These are phyloP conservation scores for Nissolia schottii DNA, from an alignment of 306 rosid species.

Conservation along the genomic window DNA sequence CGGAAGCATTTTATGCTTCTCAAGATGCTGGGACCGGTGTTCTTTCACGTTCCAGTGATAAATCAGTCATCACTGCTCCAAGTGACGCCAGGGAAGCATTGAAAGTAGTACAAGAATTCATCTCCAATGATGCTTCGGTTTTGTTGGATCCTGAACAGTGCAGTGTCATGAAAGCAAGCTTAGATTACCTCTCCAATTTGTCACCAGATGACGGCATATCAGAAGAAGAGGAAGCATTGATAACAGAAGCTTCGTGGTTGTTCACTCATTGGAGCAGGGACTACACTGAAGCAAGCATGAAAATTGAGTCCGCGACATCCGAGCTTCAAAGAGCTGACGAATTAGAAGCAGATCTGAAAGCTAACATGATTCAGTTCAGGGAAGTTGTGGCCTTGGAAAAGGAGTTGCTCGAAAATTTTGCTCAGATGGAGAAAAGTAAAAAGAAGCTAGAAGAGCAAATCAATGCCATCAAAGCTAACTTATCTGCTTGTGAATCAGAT, in stretches of 20 bases:
- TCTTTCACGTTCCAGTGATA: not conserved
- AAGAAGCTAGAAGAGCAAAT: not conserved
- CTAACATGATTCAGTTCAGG: not conserved
- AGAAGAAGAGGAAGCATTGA: not conserved
- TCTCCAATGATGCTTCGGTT: not conserved
- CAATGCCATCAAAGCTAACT: not conserved
- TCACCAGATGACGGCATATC: not conserved
- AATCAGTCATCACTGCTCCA: not conserved
- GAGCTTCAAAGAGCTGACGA: not conserved
- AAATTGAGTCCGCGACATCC: not conserved
- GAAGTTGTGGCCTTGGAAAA: not conserved
- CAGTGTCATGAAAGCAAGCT: not conserved
- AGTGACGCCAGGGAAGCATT: not conserved
- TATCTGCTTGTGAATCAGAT: not conserved
- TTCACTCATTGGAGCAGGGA: not conserved
- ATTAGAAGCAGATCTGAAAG: not conserved
- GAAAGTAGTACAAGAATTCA: not conserved
- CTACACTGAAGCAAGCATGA: not conserved
- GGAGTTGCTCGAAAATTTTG: not conserved
- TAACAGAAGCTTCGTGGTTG: not conserved
- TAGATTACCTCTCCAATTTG: not conserved
- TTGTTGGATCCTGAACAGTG: too few relatives aligned
- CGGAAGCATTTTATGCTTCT: not conserved
- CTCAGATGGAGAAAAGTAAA: not conserved
- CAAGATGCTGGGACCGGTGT: not conserved